These are phyloP conservation scores for Kuraishia piskuri DNA, from an alignment of 805 yeast species.

Conservation along the genomic window DNA sequence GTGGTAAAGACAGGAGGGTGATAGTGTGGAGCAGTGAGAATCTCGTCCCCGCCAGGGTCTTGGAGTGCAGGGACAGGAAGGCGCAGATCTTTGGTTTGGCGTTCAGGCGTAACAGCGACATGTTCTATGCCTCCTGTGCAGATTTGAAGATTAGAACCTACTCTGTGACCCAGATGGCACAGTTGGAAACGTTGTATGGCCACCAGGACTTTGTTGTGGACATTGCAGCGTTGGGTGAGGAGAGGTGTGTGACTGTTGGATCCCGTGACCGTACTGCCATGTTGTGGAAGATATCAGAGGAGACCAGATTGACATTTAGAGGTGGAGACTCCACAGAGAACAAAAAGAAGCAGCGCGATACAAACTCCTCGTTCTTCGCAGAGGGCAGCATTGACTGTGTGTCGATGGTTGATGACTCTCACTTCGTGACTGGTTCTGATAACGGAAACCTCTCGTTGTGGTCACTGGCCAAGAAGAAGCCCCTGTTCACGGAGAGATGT, in stretches of 20 bases:
- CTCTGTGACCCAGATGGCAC: constrained; percentile 78
- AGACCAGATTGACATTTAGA: constrained; percentile 85
- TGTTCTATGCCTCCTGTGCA: constrained; percentile 86
- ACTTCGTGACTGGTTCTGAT: constrained; percentile 92
- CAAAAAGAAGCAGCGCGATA: constrained; percentile 23
- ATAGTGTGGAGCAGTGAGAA: constrained; percentile 82
- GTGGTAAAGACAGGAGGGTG: constrained; percentile 76
- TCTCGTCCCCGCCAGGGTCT: constrained; percentile 63
- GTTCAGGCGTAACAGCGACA: constrained; percentile 76
- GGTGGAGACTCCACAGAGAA: constrained; percentile 65
- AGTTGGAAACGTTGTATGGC: constrained; percentile 86
- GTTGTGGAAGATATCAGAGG: constrained; percentile 96
- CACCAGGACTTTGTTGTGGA: constrained; percentile 89
- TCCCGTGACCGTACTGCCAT: constrained; percentile 91
- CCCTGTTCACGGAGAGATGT: constrained; percentile 55
- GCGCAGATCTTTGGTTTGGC: constrained; percentile 66
- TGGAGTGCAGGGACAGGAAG: constrained; percentile 65
- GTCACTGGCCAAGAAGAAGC: constrained; percentile 87
- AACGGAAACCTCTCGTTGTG: constrained; percentile 87
- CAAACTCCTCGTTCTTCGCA: constrained; percentile 31
- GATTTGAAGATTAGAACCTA: constrained; percentile 86
- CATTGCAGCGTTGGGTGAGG: constrained; percentile 72
- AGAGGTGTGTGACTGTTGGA: constrained; percentile 94
- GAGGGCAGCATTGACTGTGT: constrained; percentile 93
- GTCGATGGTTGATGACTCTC: constrained; percentile 84